Base-by-base conservation (phyloP, 768 basidiomycete genomes). In the Boletus edulis region DNA sequence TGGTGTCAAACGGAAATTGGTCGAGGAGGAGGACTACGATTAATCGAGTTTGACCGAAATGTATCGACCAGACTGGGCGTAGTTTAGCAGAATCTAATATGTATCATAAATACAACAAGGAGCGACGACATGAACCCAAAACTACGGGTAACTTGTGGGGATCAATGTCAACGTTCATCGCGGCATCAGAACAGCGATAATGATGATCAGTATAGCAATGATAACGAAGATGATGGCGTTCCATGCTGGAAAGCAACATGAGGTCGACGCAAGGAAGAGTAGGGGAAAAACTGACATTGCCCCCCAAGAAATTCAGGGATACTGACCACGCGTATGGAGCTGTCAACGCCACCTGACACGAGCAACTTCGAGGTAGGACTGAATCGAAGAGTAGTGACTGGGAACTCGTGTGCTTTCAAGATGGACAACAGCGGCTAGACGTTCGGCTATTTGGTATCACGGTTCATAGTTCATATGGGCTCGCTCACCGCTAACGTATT, bases 331-430 rank as follows among this genome's bases (percentile, higher is more conserved):
- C 95, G 83, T 18, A 98, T 75, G 3, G 88, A 84, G 68, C 91
- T 94, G 73, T 98, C 96, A 9, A 91, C 89, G 62, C 94, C 94
- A 17, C 90, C 95, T 6, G 92, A 92, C 18, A 95, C 81, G 4
- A 99, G 78, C 13, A 95, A 60, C n/a, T 78, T 83, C 13, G 87
- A 85, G 7, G 84, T 77, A 2, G 94, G 87, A 67, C 89, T 96
- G 78, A 99, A 99, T 55, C 82, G 82, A 52, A 99, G 72, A 5
- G 89, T 85, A 1, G 97, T 98, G 6, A 91, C 84, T 5, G 97
- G 91, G 70, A 98, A 94, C 56, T 95, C 94, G 70, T 98, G 96
- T 0, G 97, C 91, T 71, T 91, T 91, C 54, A 98, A 76, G 57
- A 99, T 97, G 18, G 86, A 86, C 31, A 92, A 72, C 13, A 93